Percentiles rank a stretch among this genome's conserved stretches.
Conservation (phyloP, 306 rosid species). For the Prunus padus region DNA sequence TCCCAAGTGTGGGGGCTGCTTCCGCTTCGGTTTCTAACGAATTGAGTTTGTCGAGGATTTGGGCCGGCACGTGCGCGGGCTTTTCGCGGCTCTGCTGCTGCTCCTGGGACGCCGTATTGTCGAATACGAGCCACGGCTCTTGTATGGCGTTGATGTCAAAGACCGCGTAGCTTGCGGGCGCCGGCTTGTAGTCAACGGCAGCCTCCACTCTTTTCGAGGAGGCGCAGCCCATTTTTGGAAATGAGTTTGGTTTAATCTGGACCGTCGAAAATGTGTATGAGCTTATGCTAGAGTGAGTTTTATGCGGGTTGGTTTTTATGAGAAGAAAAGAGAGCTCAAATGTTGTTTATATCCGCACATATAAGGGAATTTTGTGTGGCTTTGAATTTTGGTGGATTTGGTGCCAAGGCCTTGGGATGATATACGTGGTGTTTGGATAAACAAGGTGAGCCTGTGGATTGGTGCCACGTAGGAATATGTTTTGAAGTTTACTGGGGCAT, state of each 20-base stretch:
- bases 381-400: conserved; percentile 6
- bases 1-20: conserved; percentile 72
- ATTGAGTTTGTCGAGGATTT: conserved; percentile 64
- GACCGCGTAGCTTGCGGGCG: conserved; percentile 81
- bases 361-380: conserved; percentile 1
- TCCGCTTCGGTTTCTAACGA: conserved; percentile 46
- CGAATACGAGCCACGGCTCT: conserved; percentile 75
- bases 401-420: background rate
- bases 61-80: conserved; percentile 44
- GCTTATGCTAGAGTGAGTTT: background rate
- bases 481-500: background rate
- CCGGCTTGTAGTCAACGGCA: conserved; percentile 50
- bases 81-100: conserved; percentile 21
- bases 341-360: background rate
- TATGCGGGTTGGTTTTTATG: conserved; percentile 9
- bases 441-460: conserved; percentile 2
- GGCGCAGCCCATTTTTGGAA: conserved; percentile 62
- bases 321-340: background rate
- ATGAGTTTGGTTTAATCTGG: background rate
- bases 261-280: background rate
- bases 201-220: conserved; percentile 57
- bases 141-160: conserved; percentile 75
- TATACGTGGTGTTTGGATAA: conserved; percentile 26
- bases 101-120: conserved; percentile 8
- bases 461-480: conserved; percentile 27